Percentiles rank a stretch among this genome's conserved stretches.
These are phyloP conservation scores for Capsella rubella DNA, from an alignment of 441 rosid genomes.

Conservation along the genomic window DNA sequence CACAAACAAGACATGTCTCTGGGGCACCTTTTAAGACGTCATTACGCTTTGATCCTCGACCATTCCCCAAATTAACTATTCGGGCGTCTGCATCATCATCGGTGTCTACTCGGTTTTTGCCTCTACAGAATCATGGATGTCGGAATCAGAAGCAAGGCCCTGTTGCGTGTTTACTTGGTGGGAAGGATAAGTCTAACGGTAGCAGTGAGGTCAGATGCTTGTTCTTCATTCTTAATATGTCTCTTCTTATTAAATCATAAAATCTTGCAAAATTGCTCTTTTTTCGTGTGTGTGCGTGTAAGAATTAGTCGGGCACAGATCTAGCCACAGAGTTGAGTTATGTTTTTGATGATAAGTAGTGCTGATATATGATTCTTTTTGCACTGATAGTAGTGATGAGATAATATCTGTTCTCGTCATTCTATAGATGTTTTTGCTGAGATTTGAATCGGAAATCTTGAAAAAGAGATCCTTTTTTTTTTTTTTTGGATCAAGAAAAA, in stretches of 20 bases:
- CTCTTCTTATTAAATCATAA: background rate
- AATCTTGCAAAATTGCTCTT: background rate
- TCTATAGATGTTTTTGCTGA: background rate
- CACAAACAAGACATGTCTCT: slow-evolving; percentile 18
- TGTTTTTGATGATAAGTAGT: slow-evolving; percentile 6
- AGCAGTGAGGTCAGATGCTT: slow-evolving; percentile 49
- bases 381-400: slow-evolving; percentile 48
- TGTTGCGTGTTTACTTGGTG: slow-evolving; percentile 59
- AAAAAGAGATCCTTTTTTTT: background rate
- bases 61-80: slow-evolving; percentile 39
- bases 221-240: background rate
- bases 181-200: slow-evolving; percentile 56
- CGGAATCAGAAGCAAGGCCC: slow-evolving; percentile 41
- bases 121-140: slow-evolving; percentile 40
- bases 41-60: slow-evolving; percentile 12
- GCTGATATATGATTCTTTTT: background rate
- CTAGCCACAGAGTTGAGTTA: background rate
- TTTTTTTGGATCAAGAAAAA: no score
- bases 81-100: slow-evolving; percentile 36
- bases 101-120: slow-evolving; percentile 31
- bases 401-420: slow-evolving; percentile 28
- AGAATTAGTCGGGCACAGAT: background rate
- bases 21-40: slow-evolving; percentile 7
- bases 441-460: background rate
- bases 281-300: background rate